Evolutionary conservation across 208 protist species (phyloP).

Genomic region (Naegleria gruberi): DNA sequence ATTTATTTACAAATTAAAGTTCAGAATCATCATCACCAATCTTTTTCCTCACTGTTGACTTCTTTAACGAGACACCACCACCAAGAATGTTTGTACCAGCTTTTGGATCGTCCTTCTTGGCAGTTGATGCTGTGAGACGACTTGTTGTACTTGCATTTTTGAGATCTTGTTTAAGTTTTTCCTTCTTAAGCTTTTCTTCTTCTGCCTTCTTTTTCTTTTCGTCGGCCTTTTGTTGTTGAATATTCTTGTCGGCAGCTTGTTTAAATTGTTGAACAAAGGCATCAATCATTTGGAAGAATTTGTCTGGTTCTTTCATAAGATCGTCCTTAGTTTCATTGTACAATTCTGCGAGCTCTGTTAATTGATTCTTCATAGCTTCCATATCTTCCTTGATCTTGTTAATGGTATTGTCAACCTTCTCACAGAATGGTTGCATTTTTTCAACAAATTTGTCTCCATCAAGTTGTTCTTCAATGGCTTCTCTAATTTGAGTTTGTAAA

Average conservation of each 20-base stretch:
- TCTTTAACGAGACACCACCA: too few relatives aligned
- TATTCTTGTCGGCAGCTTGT: not conserved
- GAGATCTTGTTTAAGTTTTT: not conserved
- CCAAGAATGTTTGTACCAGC: too few relatives aligned
- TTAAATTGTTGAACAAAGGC: constrained; percentile 8
- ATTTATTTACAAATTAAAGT: too few relatives aligned
- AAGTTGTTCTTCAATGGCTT: not conserved
- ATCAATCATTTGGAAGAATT: constrained; percentile 14
- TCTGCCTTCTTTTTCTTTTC: not conserved
- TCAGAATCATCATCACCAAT: too few relatives aligned
- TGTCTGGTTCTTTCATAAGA: not conserved
- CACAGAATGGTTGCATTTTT: not conserved
- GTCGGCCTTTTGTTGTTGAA: not conserved
- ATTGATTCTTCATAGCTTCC: not conserved
- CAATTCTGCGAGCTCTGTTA: not conserved
- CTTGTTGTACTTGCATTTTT: not conserved
- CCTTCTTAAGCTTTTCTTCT: not conserved
- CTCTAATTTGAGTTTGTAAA: not conserved
- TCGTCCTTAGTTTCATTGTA: constrained; percentile 1
- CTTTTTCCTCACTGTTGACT: too few relatives aligned
- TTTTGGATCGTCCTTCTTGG: too few relatives aligned
- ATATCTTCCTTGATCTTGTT: not conserved
- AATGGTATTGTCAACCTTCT: not conserved
- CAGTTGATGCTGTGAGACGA: not conserved
- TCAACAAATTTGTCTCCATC: not conserved